Evolutionary conservation across 2,329 filamentous ascomycete species (phyloP), one percentile per base, ranked within the genome.

Genomic region (Pseudogymnoascus sp.): DNA sequence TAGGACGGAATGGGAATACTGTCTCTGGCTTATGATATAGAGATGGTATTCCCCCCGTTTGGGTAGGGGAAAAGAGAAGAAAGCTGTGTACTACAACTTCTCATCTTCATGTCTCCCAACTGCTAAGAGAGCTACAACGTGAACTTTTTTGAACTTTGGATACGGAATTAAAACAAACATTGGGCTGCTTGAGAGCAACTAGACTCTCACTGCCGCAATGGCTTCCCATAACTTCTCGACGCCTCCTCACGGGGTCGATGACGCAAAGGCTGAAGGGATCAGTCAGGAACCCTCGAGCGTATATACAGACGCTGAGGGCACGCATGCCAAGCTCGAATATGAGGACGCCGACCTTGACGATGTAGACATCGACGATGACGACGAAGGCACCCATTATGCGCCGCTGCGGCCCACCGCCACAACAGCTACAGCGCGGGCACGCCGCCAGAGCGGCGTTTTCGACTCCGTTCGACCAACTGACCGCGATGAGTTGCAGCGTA

Each of bases 401-500:
- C 45, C 45, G 10, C 26, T 52, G 26, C 45, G 45, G 15, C 45
- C 26, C 9, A 52, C 45, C 15, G 45, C 45, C 45, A 52, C 45
- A 30, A 52, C 45, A 4, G 45, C 45, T 18, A 52, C 45, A 5
- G 26, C 26, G 3, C 45, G 26, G 5, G 45, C n/a, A 30, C 45
- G 45, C 10, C 45, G 45, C 26, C 26, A 19, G 26, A 30, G 26
- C 9, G 45, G 45, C 45, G 5, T 13, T 3, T 5, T 52, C 15
- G 45, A 52, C 26, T 18, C 45, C 9, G 45, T 52, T 19, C 55
- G 48, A 5, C 3, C 59, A 19, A 66, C 65, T 8, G 68, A 70
- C 57, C 61, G 66, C 39, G 65, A 63, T 23, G 61, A 70, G 34
- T 41, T 71, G 12, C 12, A 63, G 1, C 62, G 65, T 28, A 66